Evolutionary conservation across 2,329 filamentous ascomycete species (phyloP), one percentile per base, ranked within the genome.

Genomic region (Colletotrichum higginsianum): DNA sequence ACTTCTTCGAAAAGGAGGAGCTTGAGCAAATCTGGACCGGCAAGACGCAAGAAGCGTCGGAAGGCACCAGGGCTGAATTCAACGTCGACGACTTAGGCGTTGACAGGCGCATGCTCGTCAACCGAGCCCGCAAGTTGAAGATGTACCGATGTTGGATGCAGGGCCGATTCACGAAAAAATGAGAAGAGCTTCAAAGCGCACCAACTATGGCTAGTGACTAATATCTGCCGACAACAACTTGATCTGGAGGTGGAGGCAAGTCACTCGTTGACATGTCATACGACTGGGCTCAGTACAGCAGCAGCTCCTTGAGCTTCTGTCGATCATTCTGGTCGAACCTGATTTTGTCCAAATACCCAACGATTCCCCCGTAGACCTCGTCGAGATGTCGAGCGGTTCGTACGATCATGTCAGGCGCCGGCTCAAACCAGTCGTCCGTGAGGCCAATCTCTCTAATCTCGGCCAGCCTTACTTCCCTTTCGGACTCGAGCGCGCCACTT

Each of bases 71-170:
- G 66, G 77, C 78, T 16, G 80, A 80, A 1, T 94, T 98, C 77
- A 89, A 94, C 60, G 84, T 98, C 57, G 84, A 93, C 67, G 90
- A 96, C 57, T 87, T 98, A 46, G 96, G 92, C 35, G 88, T 96
- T 66, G 96, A 99, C 80, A 91, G 94, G 75, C 91, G 96, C 71
- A 88, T 99, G 85, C 87, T 99, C 66, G 94, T 99, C 67, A 99
- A 99, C 81, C 90, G 96, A 75, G 94, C 95, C 66, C 90, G 92
- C 78, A 93, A 95, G 83, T 86, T 98, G 60, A 99, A 98, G 84
- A 99, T 99, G 96, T 98, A 98, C 82, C 91, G 96, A 73, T 98
- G 96, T 85, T 99, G 96, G 95, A 90, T 97, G 80, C 94, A 97
- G 82, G 94, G 93, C 40, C 90, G 91, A 4, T 97, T 96, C 81